Base-by-base conservation (phyloP, 2,329 filamentous ascomycete genomes). In the Talaromyces sp. region DNA sequence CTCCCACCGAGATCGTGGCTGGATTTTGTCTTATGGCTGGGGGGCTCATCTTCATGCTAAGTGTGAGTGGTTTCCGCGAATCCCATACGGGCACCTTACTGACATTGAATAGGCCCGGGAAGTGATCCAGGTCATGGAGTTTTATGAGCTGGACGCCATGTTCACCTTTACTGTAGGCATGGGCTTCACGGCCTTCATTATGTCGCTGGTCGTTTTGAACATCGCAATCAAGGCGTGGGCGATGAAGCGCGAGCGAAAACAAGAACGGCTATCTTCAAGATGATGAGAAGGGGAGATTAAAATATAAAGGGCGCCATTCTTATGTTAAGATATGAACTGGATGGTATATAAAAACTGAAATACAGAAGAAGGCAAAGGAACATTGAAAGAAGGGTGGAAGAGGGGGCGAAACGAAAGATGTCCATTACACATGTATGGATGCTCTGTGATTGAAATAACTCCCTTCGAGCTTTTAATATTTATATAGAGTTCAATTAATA, bases 151-250 rank as follows among this genome's bases (percentile, higher is more conserved):
- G 15, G 90, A 96, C 70, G 91, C 91, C 65, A 97, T 96, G 92
- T 95, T 96, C 75, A 85, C 92, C 64, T 96, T 96, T 76, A 96
- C 92, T 0, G 84, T 96, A 36, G 90, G 87, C 10, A 90, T 96
- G 85, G 93, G 93, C 2, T 73, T 96, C 7, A 90, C 92, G 1
- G 88, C 88, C 1, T 81, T 96, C 57, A 75, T 96, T 57, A 93
- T 97, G 90, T 88, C 92, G 0, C 96, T 91, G 87, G 84, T 89
- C 58, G 84, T 96, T 19, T 70, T 92, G 28, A 79, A 90, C 11
- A 85, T 97, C 62, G 89, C 92, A 25, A 78, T 96, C 72, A 97
- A 96, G 77, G 93, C 92, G 27, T 96, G 92, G 92, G 92, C 91
- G 4, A 75, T 85, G 17, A 79, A 77, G 69, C 33, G 13, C 13